A percentile compares a stretch with the other conserved stretches of the same genome.
Conservation (phyloP, 495 filamentous ascomycete species). For the Aspergillus asperescens region DNA sequence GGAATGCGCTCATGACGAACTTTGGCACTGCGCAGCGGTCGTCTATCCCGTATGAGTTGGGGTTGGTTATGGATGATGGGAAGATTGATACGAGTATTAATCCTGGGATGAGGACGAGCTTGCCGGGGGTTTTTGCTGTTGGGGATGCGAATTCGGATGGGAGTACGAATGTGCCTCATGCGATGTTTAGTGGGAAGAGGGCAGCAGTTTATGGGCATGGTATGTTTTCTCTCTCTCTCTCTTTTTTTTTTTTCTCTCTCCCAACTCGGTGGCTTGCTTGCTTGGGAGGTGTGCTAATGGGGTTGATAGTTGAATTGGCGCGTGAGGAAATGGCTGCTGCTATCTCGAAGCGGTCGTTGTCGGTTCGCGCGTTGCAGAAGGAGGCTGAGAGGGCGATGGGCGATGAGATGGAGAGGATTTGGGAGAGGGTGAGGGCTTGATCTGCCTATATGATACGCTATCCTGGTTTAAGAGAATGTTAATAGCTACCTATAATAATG, state of each 20-base stretch:
- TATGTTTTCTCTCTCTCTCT: constrained; percentile 24
- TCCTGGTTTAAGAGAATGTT: too few species aligned
- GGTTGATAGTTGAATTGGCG: constrained; percentile 31
- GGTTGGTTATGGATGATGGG: constrained; percentile 32
- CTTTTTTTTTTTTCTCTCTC: not conserved
- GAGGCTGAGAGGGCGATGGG: constrained; percentile 32
- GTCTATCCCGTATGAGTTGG: constrained; percentile 30
- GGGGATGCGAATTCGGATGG: constrained; percentile 55
- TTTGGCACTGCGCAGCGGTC: constrained; percentile 45
- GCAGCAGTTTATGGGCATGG: constrained; percentile 53
- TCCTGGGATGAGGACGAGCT: constrained; percentile 39
- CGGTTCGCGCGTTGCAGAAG: constrained; percentile 23
- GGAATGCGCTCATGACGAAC: constrained; percentile 47
- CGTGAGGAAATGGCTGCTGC: constrained; percentile 31
- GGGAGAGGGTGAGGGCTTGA: constrained; percentile 14
- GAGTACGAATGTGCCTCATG: constrained; percentile 55
- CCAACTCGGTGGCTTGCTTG: not conserved
- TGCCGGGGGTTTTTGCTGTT: constrained; percentile 49
- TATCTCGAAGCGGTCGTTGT: constrained; percentile 29
- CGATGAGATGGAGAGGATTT: constrained; percentile 27
- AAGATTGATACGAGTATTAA: constrained; percentile 41
- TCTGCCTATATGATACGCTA: not conserved
- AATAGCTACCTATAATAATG: too few species aligned
- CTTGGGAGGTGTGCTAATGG: not conserved
- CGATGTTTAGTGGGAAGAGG: constrained; percentile 53